Evolutionary conservation across 1,139 yeast genomes (phyloP), one percentile per base, ranked within the genome.

Genomic region (Pichia sorboxylosa): DNA sequence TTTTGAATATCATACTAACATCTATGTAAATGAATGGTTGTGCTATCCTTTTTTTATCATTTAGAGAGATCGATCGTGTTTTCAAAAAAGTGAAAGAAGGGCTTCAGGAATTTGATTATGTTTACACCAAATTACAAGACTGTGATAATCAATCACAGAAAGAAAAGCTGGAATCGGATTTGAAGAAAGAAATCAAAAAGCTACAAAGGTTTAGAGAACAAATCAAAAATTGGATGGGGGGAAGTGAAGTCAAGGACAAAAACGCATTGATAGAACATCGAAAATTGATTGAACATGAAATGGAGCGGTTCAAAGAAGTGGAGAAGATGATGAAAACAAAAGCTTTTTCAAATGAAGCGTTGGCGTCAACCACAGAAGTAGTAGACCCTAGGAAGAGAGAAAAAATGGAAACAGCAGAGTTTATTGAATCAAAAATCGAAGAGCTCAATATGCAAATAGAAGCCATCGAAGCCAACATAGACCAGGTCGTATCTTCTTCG

Each of bases 291-390:
- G 96, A 92, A 56, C 73, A 73, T 28, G 94, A 92, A 36, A 90
- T 90, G 99, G 98, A 92, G 58, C 72, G 90, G 47, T 92, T 92
- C 60, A 92, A 92, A 55, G 90, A 90, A 33, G 82, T 87, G 44
- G 99, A 92, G 55, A 83, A 87, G 60, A 75, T 81, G 46, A 81
- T 85, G 73, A 92, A 92, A 60, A 87, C 94, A 24, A 92, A 92
- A 55, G 96, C 94, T 37, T 92, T 84, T 52, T 79, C 94, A 26
- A 84, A 84, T 52, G 98, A 90, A 58, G 98, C 97, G 1, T 65
- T 90, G 44, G 97, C 97, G 0, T 68, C 92, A 43, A 85, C 81
- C 38, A 69, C 78, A 47, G 71, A 73, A 38, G 65, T 70, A 39
- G 60, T 73, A 28, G 94, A 83, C 54, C 92, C 90, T 14, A 79